Conservation (phyloP, 2,329 filamentous ascomycete species). For the Ceratocystis ficicola region DNA sequence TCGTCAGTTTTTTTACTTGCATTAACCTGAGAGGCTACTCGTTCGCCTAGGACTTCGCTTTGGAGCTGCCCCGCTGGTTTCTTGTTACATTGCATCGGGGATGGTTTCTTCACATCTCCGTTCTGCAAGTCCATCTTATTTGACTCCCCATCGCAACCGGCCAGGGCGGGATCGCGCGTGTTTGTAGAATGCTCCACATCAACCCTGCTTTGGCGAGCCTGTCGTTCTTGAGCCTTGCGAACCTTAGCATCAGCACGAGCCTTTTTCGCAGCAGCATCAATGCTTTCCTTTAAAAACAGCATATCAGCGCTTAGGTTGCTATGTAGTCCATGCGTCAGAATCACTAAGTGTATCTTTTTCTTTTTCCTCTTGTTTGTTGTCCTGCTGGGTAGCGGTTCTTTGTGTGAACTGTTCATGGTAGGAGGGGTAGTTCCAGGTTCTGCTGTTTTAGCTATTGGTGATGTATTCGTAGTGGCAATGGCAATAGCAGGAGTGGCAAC, state of each 20-base stretch:
- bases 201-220: conserved; percentile 25
- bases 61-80: neutral
- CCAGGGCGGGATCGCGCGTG: neutral
- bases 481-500: neutral
- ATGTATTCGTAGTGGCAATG: neutral
- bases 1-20: conserved; percentile 24
- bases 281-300: conserved; percentile 94
- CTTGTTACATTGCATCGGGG: neutral
- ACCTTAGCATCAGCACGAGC: conserved; percentile 57
- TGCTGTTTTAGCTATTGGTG: neutral
- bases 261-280: conserved; percentile 68
- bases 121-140: neutral
- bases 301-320: conserved; percentile 94
- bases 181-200: neutral
- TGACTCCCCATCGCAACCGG: neutral
- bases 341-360: conserved; percentile 78
- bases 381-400: conserved; percentile 10
- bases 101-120: too few relatives aligned
- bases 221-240: conserved; percentile 42
- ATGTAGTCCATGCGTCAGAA: conserved; percentile 88
- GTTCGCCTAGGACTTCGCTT: neutral
- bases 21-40: conserved; percentile 11
- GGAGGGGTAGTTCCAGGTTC: conserved; percentile 20
- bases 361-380: conserved; percentile 36
- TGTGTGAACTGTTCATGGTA: conserved; percentile 24